Evolutionary conservation across 257 asterid species (phyloP).

Genomic region (Plantago ovata): DNA sequence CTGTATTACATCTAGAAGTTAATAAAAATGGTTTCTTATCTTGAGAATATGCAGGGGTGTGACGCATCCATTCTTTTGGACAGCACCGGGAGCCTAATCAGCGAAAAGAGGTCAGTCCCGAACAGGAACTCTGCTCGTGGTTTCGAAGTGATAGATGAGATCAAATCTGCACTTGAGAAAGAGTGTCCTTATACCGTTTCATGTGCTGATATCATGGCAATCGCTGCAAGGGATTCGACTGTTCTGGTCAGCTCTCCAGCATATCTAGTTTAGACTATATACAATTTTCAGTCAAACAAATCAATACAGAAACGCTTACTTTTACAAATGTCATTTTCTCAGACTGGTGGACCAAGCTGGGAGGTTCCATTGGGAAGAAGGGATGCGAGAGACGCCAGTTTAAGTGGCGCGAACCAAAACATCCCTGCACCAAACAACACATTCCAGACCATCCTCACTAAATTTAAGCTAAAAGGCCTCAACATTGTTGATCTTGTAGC

Average conservation of each 20-base stretch:
- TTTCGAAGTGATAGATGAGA: slow-evolving; percentile 80
- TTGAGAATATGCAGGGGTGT: slow-evolving; percentile 56
- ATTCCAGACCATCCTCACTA: slow-evolving; percentile 78
- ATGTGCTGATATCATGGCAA: slow-evolving; percentile 81
- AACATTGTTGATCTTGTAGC: slow-evolving; percentile 81
- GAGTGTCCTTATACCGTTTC: slow-evolving; percentile 84
- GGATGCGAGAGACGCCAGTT: slow-evolving; percentile 77
- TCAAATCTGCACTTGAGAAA: slow-evolving; percentile 71
- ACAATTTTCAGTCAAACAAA: neutral
- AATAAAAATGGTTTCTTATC: neutral
- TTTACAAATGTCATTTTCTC: slow-evolving; percentile 4
- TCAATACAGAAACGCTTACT: neutral
- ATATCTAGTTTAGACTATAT: neutral
- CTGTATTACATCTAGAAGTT: too few species aligned
- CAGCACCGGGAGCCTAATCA: slow-evolving; percentile 41
- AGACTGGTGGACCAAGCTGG: slow-evolving; percentile 88
- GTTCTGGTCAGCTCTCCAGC: slow-evolving; percentile 43
- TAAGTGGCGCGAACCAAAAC: slow-evolving; percentile 85
- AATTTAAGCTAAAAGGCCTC: slow-evolving; percentile 69
- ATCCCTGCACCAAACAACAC: slow-evolving; percentile 96
- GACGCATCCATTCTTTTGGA: slow-evolving; percentile 89
- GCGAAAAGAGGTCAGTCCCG: slow-evolving; percentile 68
- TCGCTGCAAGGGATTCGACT: slow-evolving; percentile 84
- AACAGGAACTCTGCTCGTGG: slow-evolving; percentile 85
- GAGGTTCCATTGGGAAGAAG: slow-evolving; percentile 84